Conservation (phyloP, 169 alveolate genomes). For the Perkinsus chesapeaki region DNA sequence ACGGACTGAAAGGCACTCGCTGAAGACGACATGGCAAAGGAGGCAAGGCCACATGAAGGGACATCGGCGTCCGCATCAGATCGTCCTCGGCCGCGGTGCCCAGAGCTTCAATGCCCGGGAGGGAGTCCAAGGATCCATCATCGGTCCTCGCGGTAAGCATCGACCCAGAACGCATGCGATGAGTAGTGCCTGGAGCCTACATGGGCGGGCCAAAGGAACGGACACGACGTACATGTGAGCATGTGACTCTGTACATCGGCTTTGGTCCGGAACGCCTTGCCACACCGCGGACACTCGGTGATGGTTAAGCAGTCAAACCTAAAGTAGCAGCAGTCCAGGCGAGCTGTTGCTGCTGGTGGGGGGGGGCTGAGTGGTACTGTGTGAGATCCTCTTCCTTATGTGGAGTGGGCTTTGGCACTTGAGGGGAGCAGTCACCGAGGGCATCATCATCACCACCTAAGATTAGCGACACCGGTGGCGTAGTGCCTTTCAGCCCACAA, state of each 20-base stretch:
- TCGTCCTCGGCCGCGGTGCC: background rate
- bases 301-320: background rate
- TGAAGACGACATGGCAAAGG: background rate
- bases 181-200: background rate
- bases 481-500: no score
- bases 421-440: background rate
- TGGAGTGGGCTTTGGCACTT: background rate
- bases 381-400: background rate
- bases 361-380: background rate
- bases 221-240: background rate
- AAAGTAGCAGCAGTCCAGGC: background rate
- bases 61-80: background rate
- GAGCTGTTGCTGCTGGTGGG: no score
- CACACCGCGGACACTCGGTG: background rate
- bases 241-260: background rate
- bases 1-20: background rate
- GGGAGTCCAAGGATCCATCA: background rate
- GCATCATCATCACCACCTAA: background rate
- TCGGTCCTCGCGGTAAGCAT: background rate
- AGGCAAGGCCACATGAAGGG: background rate
- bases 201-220: background rate
- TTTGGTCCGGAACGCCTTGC: background rate
- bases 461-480: no score
- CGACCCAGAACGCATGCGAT: background rate
- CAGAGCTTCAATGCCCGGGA: background rate